Base-by-base conservation (phyloP, 495 filamentous ascomycete species). In the Neurospora africana region DNA sequence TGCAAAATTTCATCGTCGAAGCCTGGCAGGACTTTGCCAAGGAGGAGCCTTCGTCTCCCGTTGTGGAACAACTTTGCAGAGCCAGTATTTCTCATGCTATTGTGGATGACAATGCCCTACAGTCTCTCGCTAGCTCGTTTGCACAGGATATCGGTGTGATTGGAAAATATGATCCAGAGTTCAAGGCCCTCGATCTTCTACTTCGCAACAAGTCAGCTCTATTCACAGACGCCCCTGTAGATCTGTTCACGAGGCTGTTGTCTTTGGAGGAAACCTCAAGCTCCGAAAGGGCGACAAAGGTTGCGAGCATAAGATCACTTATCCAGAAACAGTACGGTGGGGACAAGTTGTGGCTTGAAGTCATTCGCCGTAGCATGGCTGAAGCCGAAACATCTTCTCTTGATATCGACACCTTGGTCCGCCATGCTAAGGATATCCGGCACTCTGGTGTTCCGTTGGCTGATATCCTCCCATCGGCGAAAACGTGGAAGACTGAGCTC, bases 401-500 rank as follows among this genome's bases (percentile, higher is more conserved):
- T 1, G 75, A 78, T 15, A 77, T 85, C n/a, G 75, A 82, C n/a
- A 85, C 82, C 11, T 72, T 88, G 43, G 76, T 84, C 38, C 76
- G 82, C 36, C 82, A 85, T 74, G 83, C 83, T 9, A 69, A 75
- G 21, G 75, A 79, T 11, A 71, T 78, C 2, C 36, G 80, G 68
- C 44, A 68, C 3, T 70, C 74, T 11, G 73, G 72, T 0, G 72
- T 76, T 8, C 72, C 78, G 0, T 35, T 75, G n/a, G 75, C 80
- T 47, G 75, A 79, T 8, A 70, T 87, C 17, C 78, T 87, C 65
- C 86, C 86, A 15, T 83, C 78, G 41, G 76, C 76, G 11, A 74
- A 75, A 2, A 69, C 77, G 23, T 88, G 86, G 86, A 77, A 75
- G 72, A 44, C 78, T 5, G 79, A 83, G 53, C 74, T 97, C n/a